Percentiles rank a stretch among this genome's conserved stretches.
These are phyloP conservation scores for Amylostereum chailletii DNA, from an alignment of 1,284 basidiomycete species.

Conservation along the genomic window DNA sequence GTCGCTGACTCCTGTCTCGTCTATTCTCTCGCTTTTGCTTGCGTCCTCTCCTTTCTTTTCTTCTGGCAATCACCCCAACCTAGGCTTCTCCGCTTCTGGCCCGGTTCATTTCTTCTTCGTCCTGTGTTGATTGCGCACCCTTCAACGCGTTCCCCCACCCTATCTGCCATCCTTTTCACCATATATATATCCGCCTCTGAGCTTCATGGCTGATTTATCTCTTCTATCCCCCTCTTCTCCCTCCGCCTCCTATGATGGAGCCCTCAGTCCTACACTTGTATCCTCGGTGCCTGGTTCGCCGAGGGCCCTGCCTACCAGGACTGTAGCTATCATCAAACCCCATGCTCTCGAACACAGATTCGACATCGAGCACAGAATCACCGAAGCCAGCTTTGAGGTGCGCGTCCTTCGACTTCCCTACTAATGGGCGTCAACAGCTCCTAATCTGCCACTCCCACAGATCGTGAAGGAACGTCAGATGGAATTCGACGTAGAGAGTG, in stretches of 20 bases:
- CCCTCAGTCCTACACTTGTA: constrained; percentile 12
- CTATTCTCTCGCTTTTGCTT: no score
- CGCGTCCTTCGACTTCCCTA: constrained; percentile 12
- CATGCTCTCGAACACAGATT: constrained; percentile 63
- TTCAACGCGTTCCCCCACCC: not conserved
- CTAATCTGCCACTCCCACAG: constrained; percentile 23
- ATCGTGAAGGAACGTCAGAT: constrained; percentile 78
- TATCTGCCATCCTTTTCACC: not conserved
- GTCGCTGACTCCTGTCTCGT: no score
- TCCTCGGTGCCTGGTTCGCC: constrained; percentile 15
- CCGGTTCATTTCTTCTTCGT: no score
- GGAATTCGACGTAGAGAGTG: constrained; percentile 73
- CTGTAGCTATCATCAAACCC: constrained; percentile 71
- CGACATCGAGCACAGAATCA: constrained; percentile 66
- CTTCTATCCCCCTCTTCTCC: constrained; percentile 15
- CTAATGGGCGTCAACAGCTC: not conserved
- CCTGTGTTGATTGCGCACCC: not conserved
- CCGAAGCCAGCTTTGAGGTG: constrained; percentile 72
- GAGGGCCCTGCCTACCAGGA: constrained; percentile 37
- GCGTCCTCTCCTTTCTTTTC: not conserved
- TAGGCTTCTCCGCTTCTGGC: constrained; percentile 7
- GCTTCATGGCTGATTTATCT: constrained; percentile 1
- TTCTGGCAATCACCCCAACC: constrained; percentile 1
- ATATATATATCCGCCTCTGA: not conserved
- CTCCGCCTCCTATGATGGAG: constrained; percentile 5